Percentiles rank a stretch among this genome's conserved stretches.
phyloP scores from a whole-genome alignment of 139 green algal species.

The Protoeuglena noctilucae region DNA sequence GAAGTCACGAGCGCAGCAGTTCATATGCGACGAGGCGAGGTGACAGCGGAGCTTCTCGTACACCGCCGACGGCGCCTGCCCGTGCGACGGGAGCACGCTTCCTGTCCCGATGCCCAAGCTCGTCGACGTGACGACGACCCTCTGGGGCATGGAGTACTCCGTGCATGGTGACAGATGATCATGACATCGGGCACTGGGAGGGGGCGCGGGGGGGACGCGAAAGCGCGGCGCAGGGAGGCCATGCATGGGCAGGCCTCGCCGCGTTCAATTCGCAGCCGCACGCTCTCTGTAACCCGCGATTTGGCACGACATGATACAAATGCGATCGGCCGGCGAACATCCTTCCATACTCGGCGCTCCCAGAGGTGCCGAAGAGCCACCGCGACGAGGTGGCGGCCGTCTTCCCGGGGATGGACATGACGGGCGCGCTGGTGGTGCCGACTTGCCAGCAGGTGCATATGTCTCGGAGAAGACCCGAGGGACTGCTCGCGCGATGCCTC shows the following conservation, averaged over 20 bases:
- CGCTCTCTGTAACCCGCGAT: slow-evolving; percentile 4
- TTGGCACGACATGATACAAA: not conserved
- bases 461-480: too few relatives aligned
- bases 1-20: too few relatives aligned
- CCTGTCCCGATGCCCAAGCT: too few relatives aligned
- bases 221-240: too few relatives aligned
- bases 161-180: slow-evolving; percentile 46
- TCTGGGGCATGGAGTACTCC: slow-evolving; percentile 49
- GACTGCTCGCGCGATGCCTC: too few relatives aligned
- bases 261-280: slow-evolving; percentile 14
- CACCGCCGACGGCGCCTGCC: too few relatives aligned
- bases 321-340: not conserved
- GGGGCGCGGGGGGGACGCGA: too few relatives aligned
- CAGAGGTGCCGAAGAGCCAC: slow-evolving; percentile 30
- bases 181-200: too few relatives aligned
- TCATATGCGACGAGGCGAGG: too few relatives aligned
- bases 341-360: not conserved
- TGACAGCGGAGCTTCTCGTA: too few relatives aligned
- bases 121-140: slow-evolving; percentile 14
- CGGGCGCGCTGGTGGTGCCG: slow-evolving; percentile 44
- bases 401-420: slow-evolving; percentile 20
- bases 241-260: too few relatives aligned
- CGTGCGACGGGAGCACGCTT: too few relatives aligned
- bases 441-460: slow-evolving; percentile 60
- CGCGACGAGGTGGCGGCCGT: slow-evolving; percentile 28